These are phyloP conservation scores for Logfia minima DNA, from an alignment of 129 eudicot species.

Conservation along the genomic window DNA sequence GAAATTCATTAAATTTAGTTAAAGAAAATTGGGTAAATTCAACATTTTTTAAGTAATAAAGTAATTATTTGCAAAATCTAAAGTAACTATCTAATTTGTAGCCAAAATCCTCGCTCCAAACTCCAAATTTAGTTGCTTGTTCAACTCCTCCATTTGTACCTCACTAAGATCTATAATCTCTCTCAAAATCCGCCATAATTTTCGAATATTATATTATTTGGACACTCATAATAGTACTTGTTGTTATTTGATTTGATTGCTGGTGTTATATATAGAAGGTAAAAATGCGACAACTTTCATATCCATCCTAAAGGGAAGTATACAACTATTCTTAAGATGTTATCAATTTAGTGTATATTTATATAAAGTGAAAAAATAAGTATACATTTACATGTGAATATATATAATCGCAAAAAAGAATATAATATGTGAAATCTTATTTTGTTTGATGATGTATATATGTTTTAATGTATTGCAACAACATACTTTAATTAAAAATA, in stretches of 20 bases:
- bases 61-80: conserved; percentile 52
- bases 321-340: no score
- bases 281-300: conserved; percentile 23
- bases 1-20: background rate
- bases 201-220: conserved; percentile 3
- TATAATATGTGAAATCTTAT: no score
- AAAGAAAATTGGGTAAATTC: background rate
- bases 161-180: conserved; percentile 14
- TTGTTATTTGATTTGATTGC: conserved; percentile 16
- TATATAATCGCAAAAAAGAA: no score
- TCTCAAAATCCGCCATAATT: conserved; percentile 16
- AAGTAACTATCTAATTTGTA: conserved; percentile 50
- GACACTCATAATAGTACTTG: background rate
- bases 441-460: background rate
- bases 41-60: background rate
- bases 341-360: no score
- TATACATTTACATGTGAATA: no score
- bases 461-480: no score
- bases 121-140: conserved; percentile 38
- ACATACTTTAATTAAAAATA: no score
- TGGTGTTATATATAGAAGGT: conserved; percentile 16
- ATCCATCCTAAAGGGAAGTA: background rate
- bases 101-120: conserved; percentile 83
- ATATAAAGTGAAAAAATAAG: no score
- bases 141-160: conserved; percentile 50